Percentiles rank a stretch among this genome's conserved stretches.
Conservation (phyloP, 768 basidiomycete species). For the Holtermanniella nyarrowii region DNA sequence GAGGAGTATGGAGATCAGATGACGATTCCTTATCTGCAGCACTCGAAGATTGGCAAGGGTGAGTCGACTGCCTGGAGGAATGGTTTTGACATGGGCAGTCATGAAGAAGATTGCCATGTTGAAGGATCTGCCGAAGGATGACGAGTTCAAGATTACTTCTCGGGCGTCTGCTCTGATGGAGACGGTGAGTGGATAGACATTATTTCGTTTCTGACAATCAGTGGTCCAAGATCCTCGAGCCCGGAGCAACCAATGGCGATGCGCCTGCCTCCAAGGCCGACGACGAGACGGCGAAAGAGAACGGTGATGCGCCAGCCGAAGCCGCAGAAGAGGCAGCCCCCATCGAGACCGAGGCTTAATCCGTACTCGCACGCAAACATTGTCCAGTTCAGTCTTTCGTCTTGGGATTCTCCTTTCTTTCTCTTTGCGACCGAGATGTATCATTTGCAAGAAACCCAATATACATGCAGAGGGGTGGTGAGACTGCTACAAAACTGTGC, state of each 20-base stretch:
- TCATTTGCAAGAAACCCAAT: too few species aligned
- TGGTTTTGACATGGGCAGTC: constrained; percentile 48
- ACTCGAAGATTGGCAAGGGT: constrained; percentile 48
- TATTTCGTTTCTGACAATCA: background rate
- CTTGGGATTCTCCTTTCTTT: too few species aligned
- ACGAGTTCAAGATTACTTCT: constrained; percentile 61
- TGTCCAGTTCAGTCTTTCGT: too few species aligned
- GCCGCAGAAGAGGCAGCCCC: background rate
- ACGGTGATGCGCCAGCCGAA: background rate
- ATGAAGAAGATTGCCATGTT: constrained; percentile 74
- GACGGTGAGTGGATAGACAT: constrained; percentile 43
- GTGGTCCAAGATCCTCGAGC: constrained; percentile 25
- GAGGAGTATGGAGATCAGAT: constrained; percentile 61
- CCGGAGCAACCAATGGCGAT: constrained; percentile 14
- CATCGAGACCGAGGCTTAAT: background rate
- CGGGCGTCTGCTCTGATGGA: constrained; percentile 61
- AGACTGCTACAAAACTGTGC: background rate
- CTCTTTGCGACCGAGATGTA: too few species aligned
- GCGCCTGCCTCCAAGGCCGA: background rate
- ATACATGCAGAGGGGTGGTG: constrained; percentile 10
- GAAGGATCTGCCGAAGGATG: constrained; percentile 51
- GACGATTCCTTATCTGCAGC: constrained; percentile 68
- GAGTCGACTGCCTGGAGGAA: background rate
- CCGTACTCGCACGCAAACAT: too few species aligned
- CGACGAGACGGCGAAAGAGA: background rate